Evolutionary conservation across 1,139 yeast genomes (phyloP), one percentile per base, ranked within the genome.

Genomic region (Saccharomyces hybrid): DNA sequence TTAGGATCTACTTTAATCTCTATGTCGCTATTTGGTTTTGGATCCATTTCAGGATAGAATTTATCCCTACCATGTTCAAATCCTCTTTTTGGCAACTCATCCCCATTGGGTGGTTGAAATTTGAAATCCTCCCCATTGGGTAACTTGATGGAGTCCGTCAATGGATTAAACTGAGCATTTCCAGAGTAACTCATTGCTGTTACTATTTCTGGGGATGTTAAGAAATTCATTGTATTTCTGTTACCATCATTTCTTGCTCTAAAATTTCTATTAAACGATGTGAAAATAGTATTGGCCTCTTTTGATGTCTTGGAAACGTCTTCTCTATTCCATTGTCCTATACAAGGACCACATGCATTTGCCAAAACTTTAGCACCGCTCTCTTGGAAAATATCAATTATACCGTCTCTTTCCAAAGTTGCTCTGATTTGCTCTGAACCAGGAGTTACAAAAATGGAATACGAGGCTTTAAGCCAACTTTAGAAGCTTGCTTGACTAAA

Each of bases 401-500:
- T 78, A 16, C 98, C 98, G 70, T 93, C 98, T 72, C 97, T 83
- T 73, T 89, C 97, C 64, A 93, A 86, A 50, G 99, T 93, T 52
- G 99, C 98, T 72, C 98, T 83, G 65, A 93, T 88, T 75, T 90
- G 97, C 75, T 93, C 99, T n/a, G 97, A 88, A 63, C 99, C 99
- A 55, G 99, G 99, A 14, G 98, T 89, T 55, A 93, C 96, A 69
- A 87, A 87, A 88, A 91, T 54, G 96, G 95, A 55, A 87, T 82
- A 76, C 87, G 88, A 61, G 99, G 95, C 76, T 88, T 90, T 64
- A 93, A 79, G 8, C 99, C 99, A 34, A 79, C 90, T 4, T 75
- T 72, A 65, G 83, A 84, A 27, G 99, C 99, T 70, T 93, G 96
- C 59, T 77, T 78, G 60, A 91, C 89, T 58, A 93, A 78, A 49